Evolutionary conservation across 2,329 filamentous ascomycete genomes (phyloP), one percentile per base, ranked within the genome.

Genomic region (Coniella vitis): DNA sequence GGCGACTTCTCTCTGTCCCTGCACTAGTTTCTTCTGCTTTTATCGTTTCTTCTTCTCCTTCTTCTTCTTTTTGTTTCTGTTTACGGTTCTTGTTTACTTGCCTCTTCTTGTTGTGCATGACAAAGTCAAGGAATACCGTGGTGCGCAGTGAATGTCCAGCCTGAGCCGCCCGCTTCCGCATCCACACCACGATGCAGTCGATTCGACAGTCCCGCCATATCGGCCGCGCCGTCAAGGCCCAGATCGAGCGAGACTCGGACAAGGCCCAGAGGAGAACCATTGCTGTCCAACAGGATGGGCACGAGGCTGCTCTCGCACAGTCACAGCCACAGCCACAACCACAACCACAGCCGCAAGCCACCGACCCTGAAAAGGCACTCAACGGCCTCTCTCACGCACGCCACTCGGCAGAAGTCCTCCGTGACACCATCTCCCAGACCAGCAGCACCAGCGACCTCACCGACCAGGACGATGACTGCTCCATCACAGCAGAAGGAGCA

Each of bases 211-310:
- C 44, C 17, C 52, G 54, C 32, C 56, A 56, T 25, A 35, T 57
- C 13, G 45, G 51, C 32, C 48, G 50, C n/a, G 56, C 56, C 17
- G 55, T 52, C 13, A 46, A 56, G 49, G 55, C 53, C 16, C 57
- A 60, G 40, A 48, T 59, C 47, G 56, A 58, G 36, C 55, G 56
- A 34, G 56, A 57, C 20, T 49, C 49, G 12, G 53, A 58, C 19
- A 57, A 37, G 45, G 55, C 55, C 19, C 47, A 39, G 32, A 46
- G 48, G 37, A 47, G 50, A 35, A 55, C 54, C 35, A 20, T 39
- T 37, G 36, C 34, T 35, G 54, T 45, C 36, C 22, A 42, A 16
- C 31, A 44, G 8, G 35, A 36, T 17, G 46, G 47, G 10, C 38
- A 25, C 36, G 25, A 21, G 10, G 22, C 41, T 21, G n/a, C 43